These are phyloP conservation scores for Colletotrichum lentis DNA, from an alignment of 2,329 filamentous ascomycete genomes.

Conservation along the genomic window DNA sequence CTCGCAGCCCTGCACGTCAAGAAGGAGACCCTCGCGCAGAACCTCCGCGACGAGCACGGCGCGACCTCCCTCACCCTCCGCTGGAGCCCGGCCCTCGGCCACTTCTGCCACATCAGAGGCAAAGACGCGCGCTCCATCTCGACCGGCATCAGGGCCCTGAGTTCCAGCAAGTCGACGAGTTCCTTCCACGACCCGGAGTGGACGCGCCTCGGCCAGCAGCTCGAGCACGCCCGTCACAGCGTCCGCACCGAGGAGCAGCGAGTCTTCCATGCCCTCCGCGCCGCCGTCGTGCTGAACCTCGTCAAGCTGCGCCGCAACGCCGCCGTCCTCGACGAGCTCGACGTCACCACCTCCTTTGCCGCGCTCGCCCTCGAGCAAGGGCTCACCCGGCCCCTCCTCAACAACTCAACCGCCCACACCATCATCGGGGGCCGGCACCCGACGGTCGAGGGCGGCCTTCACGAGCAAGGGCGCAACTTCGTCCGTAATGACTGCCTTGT, in stretches of 20 bases:
- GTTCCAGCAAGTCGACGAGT: slow-evolving; percentile 82
- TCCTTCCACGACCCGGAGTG: slow-evolving; percentile 86
- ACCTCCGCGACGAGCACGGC: slow-evolving; percentile 67
- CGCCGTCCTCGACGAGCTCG: slow-evolving; percentile 89
- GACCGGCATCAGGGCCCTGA: slow-evolving; percentile 62
- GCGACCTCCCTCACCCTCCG: slow-evolving; percentile 77
- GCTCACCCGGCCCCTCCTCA: slow-evolving; percentile 77
- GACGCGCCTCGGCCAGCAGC: slow-evolving; percentile 79
- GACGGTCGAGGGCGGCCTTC: slow-evolving; percentile 85
- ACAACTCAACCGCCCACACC: slow-evolving; percentile 70
- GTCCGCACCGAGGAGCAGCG: slow-evolving; percentile 86
- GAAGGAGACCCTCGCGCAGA: slow-evolving; percentile 67
- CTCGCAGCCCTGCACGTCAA: slow-evolving; percentile 68
- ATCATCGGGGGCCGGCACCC: slow-evolving; percentile 90
- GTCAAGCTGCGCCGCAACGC: slow-evolving; percentile 89
- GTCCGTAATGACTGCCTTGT: slow-evolving; percentile 86
- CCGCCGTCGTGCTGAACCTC: slow-evolving; percentile 80
- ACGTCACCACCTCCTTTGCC: slow-evolving; percentile 88
- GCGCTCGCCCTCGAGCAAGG: slow-evolving; percentile 76
- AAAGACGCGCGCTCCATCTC: slow-evolving; percentile 66
- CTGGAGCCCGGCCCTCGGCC: slow-evolving; percentile 86
- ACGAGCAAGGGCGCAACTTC: slow-evolving; percentile 81
- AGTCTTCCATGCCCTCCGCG: slow-evolving; percentile 78
- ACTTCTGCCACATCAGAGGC: slow-evolving; percentile 90
- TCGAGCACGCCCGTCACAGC: slow-evolving; percentile 79